Percentiles rank a stretch among this genome's conserved stretches.
phyloP scores from a whole-genome alignment of 352 stramenopile genomes.

The Blastocystis hominis region DNA sequence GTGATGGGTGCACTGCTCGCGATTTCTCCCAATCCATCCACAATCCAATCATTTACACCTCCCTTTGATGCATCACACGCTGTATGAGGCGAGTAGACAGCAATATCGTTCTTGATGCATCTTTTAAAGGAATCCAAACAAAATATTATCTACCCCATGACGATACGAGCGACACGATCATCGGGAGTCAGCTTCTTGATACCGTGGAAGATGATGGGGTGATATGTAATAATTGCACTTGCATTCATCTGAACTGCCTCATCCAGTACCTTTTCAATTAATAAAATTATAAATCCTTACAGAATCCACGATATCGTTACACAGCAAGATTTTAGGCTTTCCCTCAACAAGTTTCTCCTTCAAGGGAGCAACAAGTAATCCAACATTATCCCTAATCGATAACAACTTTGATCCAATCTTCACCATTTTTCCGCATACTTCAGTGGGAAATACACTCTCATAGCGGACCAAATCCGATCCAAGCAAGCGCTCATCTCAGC shows the following conservation, averaged over 20 bases:
- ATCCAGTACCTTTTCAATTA: slow-evolving; percentile 57
- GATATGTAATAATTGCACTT: slow-evolving; percentile 59
- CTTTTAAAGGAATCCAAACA: background rate
- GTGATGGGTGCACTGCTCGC: slow-evolving; percentile 15
- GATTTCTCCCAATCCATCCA: background rate
- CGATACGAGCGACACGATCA: slow-evolving; percentile 51
- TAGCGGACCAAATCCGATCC: background rate
- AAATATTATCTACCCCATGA: slow-evolving; percentile 35
- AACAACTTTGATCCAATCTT: background rate
- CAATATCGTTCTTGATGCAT: slow-evolving; percentile 59
- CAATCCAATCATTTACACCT: slow-evolving; percentile 59
- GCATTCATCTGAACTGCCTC: slow-evolving; percentile 56
- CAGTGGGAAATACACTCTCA: slow-evolving; percentile 38
- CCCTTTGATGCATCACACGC: slow-evolving; percentile 48
- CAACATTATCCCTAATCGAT: slow-evolving; percentile 57
- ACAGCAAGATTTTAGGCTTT: slow-evolving; percentile 53
- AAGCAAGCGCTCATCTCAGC: background rate
- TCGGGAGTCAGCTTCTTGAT: slow-evolving; percentile 47
- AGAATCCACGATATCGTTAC: slow-evolving; percentile 59
- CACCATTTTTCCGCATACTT: slow-evolving; percentile 55
- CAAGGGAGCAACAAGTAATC: slow-evolving; percentile 51
- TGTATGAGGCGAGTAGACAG: slow-evolving; percentile 60
- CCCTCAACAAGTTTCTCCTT: background rate
- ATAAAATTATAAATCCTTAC: background rate
- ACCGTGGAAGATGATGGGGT: slow-evolving; percentile 59